These are phyloP conservation scores for Gamarada debralockiae DNA, from an alignment of 495 filamentous ascomycete species.

Conservation along the genomic window DNA sequence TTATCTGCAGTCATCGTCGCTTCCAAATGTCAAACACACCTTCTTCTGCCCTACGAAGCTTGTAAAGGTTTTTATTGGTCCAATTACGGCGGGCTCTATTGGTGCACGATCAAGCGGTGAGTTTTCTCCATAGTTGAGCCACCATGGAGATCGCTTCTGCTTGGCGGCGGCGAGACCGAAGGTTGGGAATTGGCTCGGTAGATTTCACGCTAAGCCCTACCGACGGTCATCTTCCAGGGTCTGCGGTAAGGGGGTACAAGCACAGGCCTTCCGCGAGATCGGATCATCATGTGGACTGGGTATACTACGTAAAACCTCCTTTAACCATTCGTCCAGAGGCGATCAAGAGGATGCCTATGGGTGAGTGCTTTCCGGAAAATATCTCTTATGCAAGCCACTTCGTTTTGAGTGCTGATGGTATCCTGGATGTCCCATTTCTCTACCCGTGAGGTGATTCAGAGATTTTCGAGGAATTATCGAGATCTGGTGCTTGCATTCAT, in stretches of 20 bases:
- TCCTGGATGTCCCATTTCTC: neutral
- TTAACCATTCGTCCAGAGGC: too few relatives aligned
- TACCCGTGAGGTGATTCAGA: too few relatives aligned
- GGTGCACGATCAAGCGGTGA: conserved; percentile 9
- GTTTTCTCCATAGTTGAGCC: neutral
- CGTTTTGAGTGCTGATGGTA: conserved; percentile 13
- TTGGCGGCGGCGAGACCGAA: conserved; percentile 10
- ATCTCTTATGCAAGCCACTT: neutral
- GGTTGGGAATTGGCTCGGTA: conserved; percentile 1
- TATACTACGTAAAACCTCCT: too few relatives aligned
- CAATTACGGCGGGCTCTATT: too few relatives aligned
- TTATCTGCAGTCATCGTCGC: conserved; percentile 13
- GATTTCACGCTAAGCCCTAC: conserved; percentile 15
- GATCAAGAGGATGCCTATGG: too few relatives aligned
- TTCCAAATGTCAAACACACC: conserved; percentile 1
- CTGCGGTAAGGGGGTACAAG: neutral
- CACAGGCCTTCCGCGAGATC: neutral
- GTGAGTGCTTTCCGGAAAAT: too few relatives aligned
- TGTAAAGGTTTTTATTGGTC: neutral
- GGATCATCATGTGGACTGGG: too few relatives aligned
- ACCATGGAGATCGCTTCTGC: neutral
- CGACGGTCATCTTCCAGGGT: neutral
- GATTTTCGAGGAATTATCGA: too few relatives aligned
- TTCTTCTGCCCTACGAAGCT: conserved; percentile 9
- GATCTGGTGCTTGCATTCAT: too few relatives aligned